Percentiles rank a stretch among this genome's conserved stretches.
Evolutionary conservation across 805 yeast genomes (phyloP).

Genomic region (Naumovozyma dairenensis): DNA sequence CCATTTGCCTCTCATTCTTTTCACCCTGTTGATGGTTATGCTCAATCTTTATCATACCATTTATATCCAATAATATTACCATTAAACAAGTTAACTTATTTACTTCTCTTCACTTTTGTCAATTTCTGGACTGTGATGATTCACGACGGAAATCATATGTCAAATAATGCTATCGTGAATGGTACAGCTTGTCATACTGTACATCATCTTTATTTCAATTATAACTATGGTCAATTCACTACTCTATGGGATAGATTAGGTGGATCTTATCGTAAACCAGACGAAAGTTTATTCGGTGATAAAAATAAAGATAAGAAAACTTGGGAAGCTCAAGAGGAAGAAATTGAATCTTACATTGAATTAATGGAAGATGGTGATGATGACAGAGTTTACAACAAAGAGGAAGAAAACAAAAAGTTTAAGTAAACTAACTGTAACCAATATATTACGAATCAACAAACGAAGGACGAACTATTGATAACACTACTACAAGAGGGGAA

Average conservation of each 20-base stretch:
- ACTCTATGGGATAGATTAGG: constrained; percentile 98
- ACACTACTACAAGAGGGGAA: too few relatives aligned
- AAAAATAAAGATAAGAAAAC: constrained; percentile 46
- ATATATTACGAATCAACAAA: too few relatives aligned
- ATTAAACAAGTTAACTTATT: constrained; percentile 75
- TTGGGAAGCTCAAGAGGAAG: constrained; percentile 60
- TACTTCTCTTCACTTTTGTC: constrained; percentile 77
- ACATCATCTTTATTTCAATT: constrained; percentile 94
- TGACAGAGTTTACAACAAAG: constrained; percentile 58
- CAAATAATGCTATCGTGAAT: constrained; percentile 86
- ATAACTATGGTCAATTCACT: constrained; percentile 96
- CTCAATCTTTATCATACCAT: constrained; percentile 90
- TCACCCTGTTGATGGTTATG: constrained; percentile 96
- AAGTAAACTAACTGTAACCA: neutral
- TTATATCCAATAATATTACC: constrained; percentile 88
- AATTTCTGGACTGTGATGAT: constrained; percentile 98
- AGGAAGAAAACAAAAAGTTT: constrained; percentile 11
- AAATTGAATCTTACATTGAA: constrained; percentile 70
- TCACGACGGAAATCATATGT: constrained; percentile 93
- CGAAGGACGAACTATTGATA: too few relatives aligned
- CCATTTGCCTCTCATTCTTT: constrained; percentile 98
- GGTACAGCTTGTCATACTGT: constrained; percentile 98
- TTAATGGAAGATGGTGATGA: constrained; percentile 70
- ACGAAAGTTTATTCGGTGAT: constrained; percentile 63
- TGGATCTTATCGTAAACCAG: constrained; percentile 87